phyloP scores from a whole-genome alignment of 352 stramenopile species.

The Aphanomyces invadans region DNA sequence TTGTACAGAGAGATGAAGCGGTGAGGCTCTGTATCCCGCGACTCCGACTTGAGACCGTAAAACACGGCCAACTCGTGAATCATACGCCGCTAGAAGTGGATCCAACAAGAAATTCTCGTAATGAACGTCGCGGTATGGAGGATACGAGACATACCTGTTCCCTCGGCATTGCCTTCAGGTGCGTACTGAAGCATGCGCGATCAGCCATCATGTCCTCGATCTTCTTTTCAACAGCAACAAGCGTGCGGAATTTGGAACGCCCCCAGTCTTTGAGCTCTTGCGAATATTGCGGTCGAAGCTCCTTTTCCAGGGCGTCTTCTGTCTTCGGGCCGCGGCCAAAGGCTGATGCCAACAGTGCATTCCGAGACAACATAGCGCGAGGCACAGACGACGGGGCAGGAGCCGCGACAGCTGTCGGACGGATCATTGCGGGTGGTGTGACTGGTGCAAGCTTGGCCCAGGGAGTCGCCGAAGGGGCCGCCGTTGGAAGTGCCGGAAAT shows the following conservation, averaged over 20 bases:
- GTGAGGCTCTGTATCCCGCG: slow-evolving; percentile 59
- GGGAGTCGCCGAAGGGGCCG: slow-evolving; percentile 34
- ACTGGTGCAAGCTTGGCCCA: slow-evolving; percentile 41
- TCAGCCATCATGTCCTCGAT: slow-evolving; percentile 68
- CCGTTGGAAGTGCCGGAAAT: slow-evolving; percentile 53
- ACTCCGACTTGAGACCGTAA: slow-evolving; percentile 64
- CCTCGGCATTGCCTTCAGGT: slow-evolving; percentile 55
- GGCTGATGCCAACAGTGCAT: background rate
- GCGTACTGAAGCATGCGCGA: slow-evolving; percentile 59
- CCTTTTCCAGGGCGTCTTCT: slow-evolving; percentile 54
- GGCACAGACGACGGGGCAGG: slow-evolving; percentile 26
- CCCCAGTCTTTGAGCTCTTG: slow-evolving; percentile 59
- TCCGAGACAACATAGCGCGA: slow-evolving; percentile 14
- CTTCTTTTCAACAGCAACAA: slow-evolving; percentile 62
- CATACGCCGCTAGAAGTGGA: slow-evolving; percentile 37
- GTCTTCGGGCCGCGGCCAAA: slow-evolving; percentile 31
- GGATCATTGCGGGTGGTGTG: slow-evolving; percentile 25
- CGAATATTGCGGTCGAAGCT: slow-evolving; percentile 60
- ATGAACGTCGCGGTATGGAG: too few species aligned
- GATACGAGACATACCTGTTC: slow-evolving; percentile 50
- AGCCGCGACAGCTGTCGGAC: slow-evolving; percentile 24
- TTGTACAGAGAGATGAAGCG: slow-evolving; percentile 77
- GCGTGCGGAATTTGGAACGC: slow-evolving; percentile 59
- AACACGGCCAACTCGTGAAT: slow-evolving; percentile 67
- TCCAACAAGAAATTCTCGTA: too few species aligned